A percentile compares a stretch with the other conserved stretches of the same genome.
phyloP scores from a whole-genome alignment of 257 asterid species.

The Lithospermum erythrorhizon region DNA sequence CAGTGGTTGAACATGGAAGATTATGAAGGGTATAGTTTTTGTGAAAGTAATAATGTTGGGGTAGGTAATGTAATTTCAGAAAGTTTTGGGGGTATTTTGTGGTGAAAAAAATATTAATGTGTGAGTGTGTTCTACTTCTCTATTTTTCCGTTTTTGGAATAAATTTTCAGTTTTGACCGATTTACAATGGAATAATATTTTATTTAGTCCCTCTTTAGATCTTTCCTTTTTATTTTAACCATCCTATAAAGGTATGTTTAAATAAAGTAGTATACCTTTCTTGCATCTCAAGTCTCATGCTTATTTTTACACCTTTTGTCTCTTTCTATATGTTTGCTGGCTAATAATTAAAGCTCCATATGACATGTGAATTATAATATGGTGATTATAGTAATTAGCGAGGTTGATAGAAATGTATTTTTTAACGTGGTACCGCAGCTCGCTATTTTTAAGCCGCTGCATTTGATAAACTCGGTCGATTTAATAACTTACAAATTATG shows the following conservation, averaged over 20 bases:
- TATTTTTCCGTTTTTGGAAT: too few species aligned
- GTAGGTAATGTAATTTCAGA: slow-evolving; percentile 22
- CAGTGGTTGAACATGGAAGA: slow-evolving; percentile 22
- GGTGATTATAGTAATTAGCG: too few species aligned
- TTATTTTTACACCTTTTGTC: not conserved
- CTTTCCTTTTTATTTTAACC: not conserved
- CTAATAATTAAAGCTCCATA: too few species aligned
- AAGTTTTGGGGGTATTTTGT: slow-evolving; percentile 26
- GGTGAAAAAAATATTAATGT: not conserved
- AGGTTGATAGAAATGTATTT: too few species aligned
- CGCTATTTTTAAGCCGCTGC: too few species aligned
- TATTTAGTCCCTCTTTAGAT: too few species aligned
- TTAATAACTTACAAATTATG: too few species aligned
- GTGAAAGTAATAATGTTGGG: slow-evolving; percentile 12
- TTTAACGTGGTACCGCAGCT: too few species aligned
- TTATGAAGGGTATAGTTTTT: slow-evolving; percentile 22
- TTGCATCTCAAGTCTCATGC: not conserved
- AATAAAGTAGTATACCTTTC: not conserved
- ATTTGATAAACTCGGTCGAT: too few species aligned
- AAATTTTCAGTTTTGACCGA: not conserved
- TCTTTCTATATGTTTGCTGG: not conserved
- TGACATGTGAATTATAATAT: not conserved
- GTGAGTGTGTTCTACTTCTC: not conserved
- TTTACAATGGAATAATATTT: too few species aligned
- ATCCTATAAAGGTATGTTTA: not conserved